Conservation (phyloP, 805 yeast genomes). For the Kodamaea nitidulidarum region DNA sequence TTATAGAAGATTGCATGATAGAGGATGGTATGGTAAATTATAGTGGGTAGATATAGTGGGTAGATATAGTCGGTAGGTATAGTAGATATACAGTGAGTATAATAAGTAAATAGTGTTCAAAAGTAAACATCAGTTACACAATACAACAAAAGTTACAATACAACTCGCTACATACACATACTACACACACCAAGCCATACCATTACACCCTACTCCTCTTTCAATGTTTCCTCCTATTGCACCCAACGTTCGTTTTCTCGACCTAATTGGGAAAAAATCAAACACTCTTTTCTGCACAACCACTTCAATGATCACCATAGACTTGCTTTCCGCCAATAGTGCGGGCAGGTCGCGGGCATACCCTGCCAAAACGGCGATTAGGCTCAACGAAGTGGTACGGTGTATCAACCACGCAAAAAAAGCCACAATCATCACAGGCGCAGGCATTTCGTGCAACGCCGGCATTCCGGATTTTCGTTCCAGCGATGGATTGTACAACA, state of each 20-base stretch:
- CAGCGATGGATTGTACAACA: constrained; percentile 72
- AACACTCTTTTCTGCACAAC: constrained; percentile 1
- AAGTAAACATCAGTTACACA: no score
- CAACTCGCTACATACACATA: no score
- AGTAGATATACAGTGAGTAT: no score
- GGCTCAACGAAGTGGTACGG: constrained; percentile 38
- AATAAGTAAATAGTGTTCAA: no score
- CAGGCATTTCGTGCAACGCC: constrained; percentile 94
- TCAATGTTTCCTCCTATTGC: background rate
- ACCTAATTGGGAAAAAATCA: constrained; percentile 11
- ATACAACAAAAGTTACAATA: no score
- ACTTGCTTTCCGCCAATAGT: constrained; percentile 7
- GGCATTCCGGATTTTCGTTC: constrained; percentile 96
- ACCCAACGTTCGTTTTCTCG: no score
- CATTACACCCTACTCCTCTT: background rate
- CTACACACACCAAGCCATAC: no score
- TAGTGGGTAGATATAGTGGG: no score
- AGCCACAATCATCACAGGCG: constrained; percentile 80
- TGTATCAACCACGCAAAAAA: constrained; percentile 50
- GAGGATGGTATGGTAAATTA: no score
- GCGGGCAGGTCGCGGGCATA: background rate
- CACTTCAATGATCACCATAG: constrained; percentile 12
- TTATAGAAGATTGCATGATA: no score
- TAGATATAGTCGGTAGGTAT: no score
- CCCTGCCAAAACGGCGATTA: constrained; percentile 19